phyloP scores from a whole-genome alignment of 2,329 filamentous ascomycete species.

The Zarea fungicola region DNA sequence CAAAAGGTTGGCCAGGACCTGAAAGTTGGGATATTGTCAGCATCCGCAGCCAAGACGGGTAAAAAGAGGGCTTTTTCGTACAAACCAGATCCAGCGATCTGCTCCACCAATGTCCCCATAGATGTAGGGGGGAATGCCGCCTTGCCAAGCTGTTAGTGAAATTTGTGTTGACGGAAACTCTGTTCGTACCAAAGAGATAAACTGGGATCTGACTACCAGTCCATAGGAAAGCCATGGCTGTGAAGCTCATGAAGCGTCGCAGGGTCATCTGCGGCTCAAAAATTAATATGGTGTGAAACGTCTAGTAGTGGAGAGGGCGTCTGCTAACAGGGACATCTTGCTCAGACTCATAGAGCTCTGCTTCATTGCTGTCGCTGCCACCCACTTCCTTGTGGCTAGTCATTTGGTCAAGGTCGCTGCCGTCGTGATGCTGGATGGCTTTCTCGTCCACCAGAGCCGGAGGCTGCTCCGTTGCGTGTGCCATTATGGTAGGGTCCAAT shows the following conservation, averaged over 20 bases:
- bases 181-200: not conserved
- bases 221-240: constrained; percentile 5
- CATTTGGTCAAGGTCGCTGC: not conserved
- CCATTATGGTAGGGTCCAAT: too few relatives aligned
- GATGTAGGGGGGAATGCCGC: constrained; percentile 29
- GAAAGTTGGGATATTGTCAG: not conserved
- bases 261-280: not conserved
- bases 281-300: not conserved
- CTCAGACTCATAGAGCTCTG: not conserved
- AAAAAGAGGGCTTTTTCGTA: constrained; percentile 14
- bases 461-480: not conserved
- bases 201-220: not conserved
- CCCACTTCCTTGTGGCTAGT: not conserved
- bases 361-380: not conserved
- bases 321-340: not conserved
- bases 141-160: not conserved
- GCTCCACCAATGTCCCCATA: constrained; percentile 56
- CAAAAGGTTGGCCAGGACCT: constrained; percentile 43
- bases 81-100: constrained; percentile 58
- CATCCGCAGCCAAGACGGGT: not conserved
- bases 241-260: not conserved
- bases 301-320: not conserved
- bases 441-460: not conserved
- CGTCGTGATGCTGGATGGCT: not conserved
- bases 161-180: too few relatives aligned